Conservation (phyloP, 129 eudicot genomes). For the Lactuca sativa region DNA sequence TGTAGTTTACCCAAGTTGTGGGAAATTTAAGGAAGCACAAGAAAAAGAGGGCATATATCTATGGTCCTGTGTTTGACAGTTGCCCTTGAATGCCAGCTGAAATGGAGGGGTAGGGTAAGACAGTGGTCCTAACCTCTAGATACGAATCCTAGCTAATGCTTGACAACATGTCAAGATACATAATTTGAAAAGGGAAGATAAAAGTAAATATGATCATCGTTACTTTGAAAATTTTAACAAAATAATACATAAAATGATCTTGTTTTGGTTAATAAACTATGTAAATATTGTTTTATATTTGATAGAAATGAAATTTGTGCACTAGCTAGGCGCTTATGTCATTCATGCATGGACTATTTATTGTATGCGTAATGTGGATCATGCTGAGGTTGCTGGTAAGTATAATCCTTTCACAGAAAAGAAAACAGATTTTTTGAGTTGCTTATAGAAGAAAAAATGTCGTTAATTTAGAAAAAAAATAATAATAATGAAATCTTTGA, state of each 20-base stretch:
- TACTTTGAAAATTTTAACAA: neutral
- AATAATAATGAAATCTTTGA: too few relatives aligned
- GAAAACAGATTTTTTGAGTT: too few relatives aligned
- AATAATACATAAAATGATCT: neutral
- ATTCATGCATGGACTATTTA: neutral
- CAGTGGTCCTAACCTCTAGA: conserved; percentile 29
- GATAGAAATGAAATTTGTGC: neutral
- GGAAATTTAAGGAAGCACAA: conserved; percentile 5
- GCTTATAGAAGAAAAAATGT: too few relatives aligned
- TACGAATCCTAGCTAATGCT: conserved; percentile 12
- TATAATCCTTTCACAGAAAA: too few relatives aligned
- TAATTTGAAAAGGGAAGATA: neutral
- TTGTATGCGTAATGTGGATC: too few relatives aligned
- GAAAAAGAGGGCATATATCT: neutral
- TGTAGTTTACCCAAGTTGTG: neutral
- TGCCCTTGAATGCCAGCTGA: conserved; percentile 34
- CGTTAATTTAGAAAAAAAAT: too few relatives aligned
- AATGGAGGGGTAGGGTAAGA: conserved; percentile 8
- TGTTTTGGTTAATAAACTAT: neutral
- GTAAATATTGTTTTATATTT: neutral
- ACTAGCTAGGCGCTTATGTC: neutral
- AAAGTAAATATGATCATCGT: neutral
- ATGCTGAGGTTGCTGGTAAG: too few relatives aligned
- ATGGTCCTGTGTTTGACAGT: conserved; percentile 29
- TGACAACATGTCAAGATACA: conserved; percentile 14